Base-by-base conservation (phyloP, 345 rosid genomes). In the Erodium maritimum region DNA sequence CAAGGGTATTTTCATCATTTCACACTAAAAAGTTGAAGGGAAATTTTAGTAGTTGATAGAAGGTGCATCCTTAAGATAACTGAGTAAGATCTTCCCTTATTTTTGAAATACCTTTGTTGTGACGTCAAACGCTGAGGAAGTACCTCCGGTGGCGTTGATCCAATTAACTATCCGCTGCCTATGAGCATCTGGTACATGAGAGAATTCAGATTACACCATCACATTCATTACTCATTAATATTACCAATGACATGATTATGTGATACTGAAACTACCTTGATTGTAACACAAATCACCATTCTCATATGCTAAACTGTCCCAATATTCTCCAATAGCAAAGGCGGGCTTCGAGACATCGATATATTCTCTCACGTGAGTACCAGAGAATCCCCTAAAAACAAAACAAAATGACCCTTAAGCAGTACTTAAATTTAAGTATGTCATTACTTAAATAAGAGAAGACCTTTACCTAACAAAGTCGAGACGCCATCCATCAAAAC, bases 401-500 rank as follows among this genome's bases (percentile, higher is more conserved):
- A 53, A 19, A 64, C 4, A 22, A 67, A 56, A 1, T 42, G 5
- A 21, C 18, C 21, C 54, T 19, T 53, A 14, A 58, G 5, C 21
- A 42, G 48, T 10, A 0, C 17, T 42, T 42, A 42, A 42, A 14
- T 10, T 14, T 10, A 42, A 42, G 12, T 29, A 54, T 54, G 29
- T 25, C 29, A 55, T 21, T 21, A 23, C 14, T 21, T 52, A 14
- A 19, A 55, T 10, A 55, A 21, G 37, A 29, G 37, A 29, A 29
- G 37, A 11, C 37, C 37, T 29, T 29, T 48, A 77, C 81, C 78
- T 77, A 50, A 70, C 80, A 70, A 75, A 79, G 68, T 79, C 83
- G 57, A 79, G 79, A 56, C 80, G 73, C 83, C 83, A 79, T 1
- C 83, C 83, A 70, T 79, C 77, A 70, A 55, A 79, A 61, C 83